Evolutionary conservation across 352 stramenopile genomes (phyloP).

Genomic region (Phytophthora brassicae): DNA sequence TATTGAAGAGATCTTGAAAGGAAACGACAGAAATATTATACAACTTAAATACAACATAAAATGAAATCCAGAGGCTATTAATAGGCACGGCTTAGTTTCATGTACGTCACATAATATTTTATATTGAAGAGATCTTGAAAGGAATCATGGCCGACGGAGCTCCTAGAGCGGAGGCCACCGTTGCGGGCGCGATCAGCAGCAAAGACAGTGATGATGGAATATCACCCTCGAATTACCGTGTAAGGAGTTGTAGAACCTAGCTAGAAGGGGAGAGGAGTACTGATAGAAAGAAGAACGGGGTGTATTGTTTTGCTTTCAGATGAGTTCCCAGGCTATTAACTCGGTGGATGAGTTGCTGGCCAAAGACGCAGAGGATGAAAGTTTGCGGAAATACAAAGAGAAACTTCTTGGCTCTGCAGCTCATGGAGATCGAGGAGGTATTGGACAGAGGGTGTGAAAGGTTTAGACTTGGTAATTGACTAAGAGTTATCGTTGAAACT

Average conservation of each 20-base stretch:
- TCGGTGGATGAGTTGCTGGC: conserved; percentile 75
- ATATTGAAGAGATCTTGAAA: conserved; percentile 20
- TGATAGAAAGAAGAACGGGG: background rate
- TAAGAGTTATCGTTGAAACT: background rate
- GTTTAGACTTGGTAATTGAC: background rate
- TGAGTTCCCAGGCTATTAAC: conserved; percentile 60
- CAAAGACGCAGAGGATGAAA: conserved; percentile 84
- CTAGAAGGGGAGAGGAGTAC: background rate
- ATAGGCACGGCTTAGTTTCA: too few species aligned
- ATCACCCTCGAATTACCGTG: conserved; percentile 45
- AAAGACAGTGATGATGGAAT: conserved; percentile 39
- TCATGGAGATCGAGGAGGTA: conserved; percentile 75
- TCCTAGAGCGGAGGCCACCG: conserved; percentile 19
- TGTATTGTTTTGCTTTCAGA: conserved; percentile 30
- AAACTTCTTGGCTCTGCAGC: conserved; percentile 75
- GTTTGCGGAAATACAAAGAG: conserved; percentile 85
- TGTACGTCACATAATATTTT: conserved; percentile 8
- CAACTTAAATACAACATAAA: too few species aligned
- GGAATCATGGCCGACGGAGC: background rate
- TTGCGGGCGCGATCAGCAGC: conserved; percentile 18
- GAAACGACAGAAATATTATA: too few species aligned
- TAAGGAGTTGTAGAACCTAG: conserved; percentile 17
- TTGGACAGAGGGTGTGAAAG: background rate
- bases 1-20: conserved; percentile 17
- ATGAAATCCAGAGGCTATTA: too few species aligned